phyloP scores from a whole-genome alignment of 2,329 filamentous ascomycete species.

The Beauveria medogensis region DNA sequence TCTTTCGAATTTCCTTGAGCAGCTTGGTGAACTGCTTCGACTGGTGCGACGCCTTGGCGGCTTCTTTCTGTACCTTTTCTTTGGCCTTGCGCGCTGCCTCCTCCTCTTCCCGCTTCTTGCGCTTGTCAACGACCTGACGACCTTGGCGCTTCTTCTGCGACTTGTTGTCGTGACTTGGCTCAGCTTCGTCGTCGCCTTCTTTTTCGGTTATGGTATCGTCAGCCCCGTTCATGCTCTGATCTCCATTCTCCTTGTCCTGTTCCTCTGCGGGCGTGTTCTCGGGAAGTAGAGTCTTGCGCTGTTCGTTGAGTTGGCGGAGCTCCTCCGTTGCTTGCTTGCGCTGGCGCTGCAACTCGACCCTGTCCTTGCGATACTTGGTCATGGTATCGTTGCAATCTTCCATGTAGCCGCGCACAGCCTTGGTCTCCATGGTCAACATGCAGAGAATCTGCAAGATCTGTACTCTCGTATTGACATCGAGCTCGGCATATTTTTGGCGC shows the following conservation, averaged over 20 bases:
- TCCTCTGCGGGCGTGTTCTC: slow-evolving; percentile 59
- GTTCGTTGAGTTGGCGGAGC: slow-evolving; percentile 60
- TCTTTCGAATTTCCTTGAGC: slow-evolving; percentile 80
- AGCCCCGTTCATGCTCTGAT: slow-evolving; percentile 53
- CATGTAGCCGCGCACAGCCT: slow-evolving; percentile 78
- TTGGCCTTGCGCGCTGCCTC: slow-evolving; percentile 70
- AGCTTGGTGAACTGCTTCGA: slow-evolving; percentile 85
- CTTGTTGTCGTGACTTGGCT: slow-evolving; percentile 65
- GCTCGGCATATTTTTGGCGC: slow-evolving; percentile 58
- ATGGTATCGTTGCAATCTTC: slow-evolving; percentile 89
- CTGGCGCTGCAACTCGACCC: slow-evolving; percentile 83
- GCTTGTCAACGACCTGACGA: slow-evolving; percentile 53
- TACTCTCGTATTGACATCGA: slow-evolving; percentile 78
- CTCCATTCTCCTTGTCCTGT: slow-evolving; percentile 43
- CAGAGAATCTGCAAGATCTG: slow-evolving; percentile 77
- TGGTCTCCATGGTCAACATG: slow-evolving; percentile 78
- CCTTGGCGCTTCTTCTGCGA: slow-evolving; percentile 46
- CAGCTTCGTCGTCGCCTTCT: slow-evolving; percentile 45
- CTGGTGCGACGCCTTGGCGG: slow-evolving; percentile 56
- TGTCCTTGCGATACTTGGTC: slow-evolving; percentile 91
- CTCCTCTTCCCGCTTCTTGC: slow-evolving; percentile 68
- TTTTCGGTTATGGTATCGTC: slow-evolving; percentile 52
- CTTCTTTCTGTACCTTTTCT: slow-evolving; percentile 60
- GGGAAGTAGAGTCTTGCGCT: slow-evolving; percentile 64
- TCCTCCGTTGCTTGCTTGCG: slow-evolving; percentile 64